Evolutionary conservation across 73 alveolate genomes (phyloP), one percentile per base, ranked within the genome.

Genomic region (Paramecium biaurelia): DNA sequence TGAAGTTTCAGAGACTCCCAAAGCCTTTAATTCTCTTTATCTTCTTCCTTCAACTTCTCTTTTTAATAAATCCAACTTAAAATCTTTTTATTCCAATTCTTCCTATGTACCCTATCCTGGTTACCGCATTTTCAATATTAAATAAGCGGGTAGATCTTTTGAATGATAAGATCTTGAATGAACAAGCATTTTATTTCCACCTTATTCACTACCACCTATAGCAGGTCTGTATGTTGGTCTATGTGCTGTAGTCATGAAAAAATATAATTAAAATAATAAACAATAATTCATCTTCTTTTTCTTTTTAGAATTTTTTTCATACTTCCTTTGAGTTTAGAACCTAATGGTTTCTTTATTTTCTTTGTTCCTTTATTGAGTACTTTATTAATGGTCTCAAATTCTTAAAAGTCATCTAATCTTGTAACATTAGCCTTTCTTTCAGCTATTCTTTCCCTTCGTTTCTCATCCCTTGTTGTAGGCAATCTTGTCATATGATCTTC

Each of bases 231-330:
- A 98, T 26, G 99, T 98, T 18, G 99, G 99, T 38, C 99, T 93
- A 92, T 98, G 99, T 18, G 99, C 99, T 37, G 99, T 98, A 15
- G 99, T 98, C 99, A 98, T 98, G 93, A 79, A 79, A 79, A 41
- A 43, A 79, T 79, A 74, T 32, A 32, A 74, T 14, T 74, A 30
- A 53, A 53, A 53, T 63, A 63, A 63, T 63, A 63, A 30, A 63
- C 30, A 30, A 79, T 74, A 41, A 37, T n/a, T 79, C 42, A 41
- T 45, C 90, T 43, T 79, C 56, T 79, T 45, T 24, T 79, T 79
- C 56, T 79, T 47, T 45, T 23, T 21, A 74, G 7, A 7, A 43
- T 42, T 34, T 79, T 79, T 21, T 79, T 79, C 90, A 79, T 79
- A 6, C 63, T 42, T 23, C 90, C 90, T 23, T 79, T 79, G 2